Evolutionary conservation across 2,329 filamentous ascomycete genomes (phyloP), one percentile per base, ranked within the genome.

Genomic region (Lojkania enalia): DNA sequence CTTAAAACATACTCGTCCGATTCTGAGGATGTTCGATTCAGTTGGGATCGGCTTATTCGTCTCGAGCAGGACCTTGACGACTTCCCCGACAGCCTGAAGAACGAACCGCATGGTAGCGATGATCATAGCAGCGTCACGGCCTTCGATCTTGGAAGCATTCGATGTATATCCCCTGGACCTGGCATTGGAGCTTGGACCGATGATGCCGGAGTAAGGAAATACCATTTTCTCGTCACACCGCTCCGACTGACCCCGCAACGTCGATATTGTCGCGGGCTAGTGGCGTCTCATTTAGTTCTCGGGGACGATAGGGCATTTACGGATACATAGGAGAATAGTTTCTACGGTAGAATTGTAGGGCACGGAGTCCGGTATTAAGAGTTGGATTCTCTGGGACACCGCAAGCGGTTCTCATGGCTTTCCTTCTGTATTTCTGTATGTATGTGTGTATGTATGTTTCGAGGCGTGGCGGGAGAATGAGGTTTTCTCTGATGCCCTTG

Each of bases 171-270:
- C 9, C 57, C 62, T 5, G 57, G 54, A 23, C 60, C 61, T 1
- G 60, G 58, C 7, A 39, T 63, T 14, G 52, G 50, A 15, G 43
- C 44, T 16, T 59, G 54, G 54, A 27, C 37, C 20, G 44, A 38
- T 20, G 40, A 42, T 11, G 32, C 12, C n/a, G 35, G 25, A 7
- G 19, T 36, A 13, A 37, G 35, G 5, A 48, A 44, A 9, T 63
- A 67, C 42, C 45, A 58, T 33, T 66, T 67, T 23, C 35, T 53
- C 3, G 52, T 35, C 12, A 56, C 30, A 6, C 65, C 64, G 2
- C 52, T 69, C 21, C 55, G 62, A 6, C 46, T 69, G 12, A 67
- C 58, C 16, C 53, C 60, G n/a, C 57, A 67, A 46, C 52, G 49
- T 18, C 56, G 59, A 20, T 56, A 61, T 32, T 64, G 61, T 39